Base-by-base conservation (phyloP, 306 rosid species). In the Argentina anserina region DNA sequence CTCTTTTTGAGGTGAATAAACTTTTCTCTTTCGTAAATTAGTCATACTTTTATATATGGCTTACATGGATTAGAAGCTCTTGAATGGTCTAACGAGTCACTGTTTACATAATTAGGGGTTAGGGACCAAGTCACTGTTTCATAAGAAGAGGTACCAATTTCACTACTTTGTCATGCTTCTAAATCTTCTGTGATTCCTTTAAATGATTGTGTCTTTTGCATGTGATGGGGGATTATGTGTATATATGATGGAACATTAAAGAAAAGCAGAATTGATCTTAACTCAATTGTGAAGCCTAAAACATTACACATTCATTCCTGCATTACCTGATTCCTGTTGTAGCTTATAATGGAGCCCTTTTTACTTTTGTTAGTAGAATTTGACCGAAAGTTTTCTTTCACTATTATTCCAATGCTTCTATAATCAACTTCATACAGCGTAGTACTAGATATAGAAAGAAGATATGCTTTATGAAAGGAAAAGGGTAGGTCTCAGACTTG, bases 121-220 rank as follows among this genome's bases (percentile, higher is more conserved):
- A n/a, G n/a, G n/a, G n/a, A n/a, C n/a, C n/a, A n/a, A n/a, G n/a
- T n/a, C n/a, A n/a, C n/a, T n/a, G n/a, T n/a, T n/a, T n/a, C n/a
- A n/a, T n/a, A n/a, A 31, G 7, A 2, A 29, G 7, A 61, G 31
- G 69, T 64, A 37, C 46, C 69, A 39, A 39, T 64, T n/a, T 37
- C 12, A 64, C 18, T 64, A 62, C 26, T 18, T 14, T 33, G 43
- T 62, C 15, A 1, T 18, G 67, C 67, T 10, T 64, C 47, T 10
- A 36, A 10, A 37, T 64, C 69, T 64, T 64, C 31, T 64, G 69
- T 31, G 69, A 64, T 64, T 64, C 69, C 46, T 37, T 64, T 64
- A 47, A 64, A 37, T n/a, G 29, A 36, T n/a, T 39, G 69, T 37
- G 47, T 61, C 26, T 37, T 31, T n/a, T 64, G 69, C 47, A 64